Percentiles rank a stretch among this genome's conserved stretches.
phyloP scores from a whole-genome alignment of 495 filamentous ascomycete species.

The Neurospora africana region DNA sequence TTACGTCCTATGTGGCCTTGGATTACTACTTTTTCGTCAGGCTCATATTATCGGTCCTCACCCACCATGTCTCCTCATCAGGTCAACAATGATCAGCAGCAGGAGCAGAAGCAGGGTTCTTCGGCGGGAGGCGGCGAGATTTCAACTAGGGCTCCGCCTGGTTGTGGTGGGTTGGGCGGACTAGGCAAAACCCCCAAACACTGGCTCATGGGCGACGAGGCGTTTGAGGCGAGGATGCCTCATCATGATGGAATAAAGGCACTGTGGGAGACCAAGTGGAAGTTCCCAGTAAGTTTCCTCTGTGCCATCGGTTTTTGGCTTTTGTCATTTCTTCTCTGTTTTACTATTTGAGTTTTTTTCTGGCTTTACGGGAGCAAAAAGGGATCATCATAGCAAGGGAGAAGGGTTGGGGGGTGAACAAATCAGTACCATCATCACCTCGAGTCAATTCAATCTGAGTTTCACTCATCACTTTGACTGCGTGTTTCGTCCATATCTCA shows the following conservation, averaged over 20 bases:
- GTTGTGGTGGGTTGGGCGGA: background rate
- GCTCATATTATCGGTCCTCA: background rate
- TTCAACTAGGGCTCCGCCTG: background rate
- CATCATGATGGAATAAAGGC: constrained; percentile 65
- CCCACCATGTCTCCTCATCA: constrained; percentile 19
- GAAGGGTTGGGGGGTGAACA: background rate
- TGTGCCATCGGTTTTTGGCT: background rate
- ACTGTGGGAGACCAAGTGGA: constrained; percentile 77
- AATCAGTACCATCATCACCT: background rate
- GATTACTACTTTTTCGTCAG: background rate
- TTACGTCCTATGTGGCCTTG: background rate
- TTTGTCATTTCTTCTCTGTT: background rate
- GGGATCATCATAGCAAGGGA: background rate
- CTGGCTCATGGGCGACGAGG: constrained; percentile 31
- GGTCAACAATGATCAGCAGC: background rate
- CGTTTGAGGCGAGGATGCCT: constrained; percentile 33
- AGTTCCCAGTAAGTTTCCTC: constrained; percentile 43
- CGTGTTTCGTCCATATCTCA: background rate
- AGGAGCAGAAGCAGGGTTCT: background rate
- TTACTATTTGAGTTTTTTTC: background rate
- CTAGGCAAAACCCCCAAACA: constrained; percentile 2
- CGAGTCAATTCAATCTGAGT: background rate
- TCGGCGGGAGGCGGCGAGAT: background rate
- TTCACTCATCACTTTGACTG: background rate
- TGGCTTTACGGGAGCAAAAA: background rate